Evolutionary conservation across 352 stramenopile species (phyloP), one percentile per base, ranked within the genome.

Genomic region (Globisporangium lucens): DNA sequence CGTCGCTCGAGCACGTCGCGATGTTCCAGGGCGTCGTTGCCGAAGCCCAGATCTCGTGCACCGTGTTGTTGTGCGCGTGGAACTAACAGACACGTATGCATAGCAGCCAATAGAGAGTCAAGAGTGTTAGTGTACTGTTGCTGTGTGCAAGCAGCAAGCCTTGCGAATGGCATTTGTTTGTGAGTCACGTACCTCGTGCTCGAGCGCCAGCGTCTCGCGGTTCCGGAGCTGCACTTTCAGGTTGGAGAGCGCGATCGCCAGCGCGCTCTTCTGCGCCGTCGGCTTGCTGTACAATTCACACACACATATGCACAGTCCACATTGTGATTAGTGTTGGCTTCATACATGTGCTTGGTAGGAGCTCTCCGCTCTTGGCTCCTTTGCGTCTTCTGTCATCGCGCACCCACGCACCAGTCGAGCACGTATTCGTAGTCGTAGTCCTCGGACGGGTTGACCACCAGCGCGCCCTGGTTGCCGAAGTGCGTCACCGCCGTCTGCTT

Each of bases 341-440:
- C 29, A 33, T 33, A 33, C 29, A 0, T 33, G 29, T 33, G 29
- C 0, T 2, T 33, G 29, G 2, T 33, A 4, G 29, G 29, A 33
- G 29, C 29, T 33, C 29, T 35, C 3, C 9, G 55, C 24, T 6
- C 17, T 41, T 17, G 35, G 17, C 0, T 33, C 7, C 15, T 13
- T 17, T 43, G 13, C 1, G 35, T 38, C 9, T 12, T 4, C 29
- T 33, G 35, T 38, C 35, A 47, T 47, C 13, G 2, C 12, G 0
- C 13, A 47, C 12, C 12, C 15, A 70, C 69, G 49, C 58, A 89
- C 83, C 78, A 90, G 68, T 94, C 85, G 27, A 95, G 63, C 29
- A 95, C 74, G 72, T 94, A 95, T 73, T 93, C 84, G 64, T 93
- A 95, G 71, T 95, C 86, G n/a, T 90, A 92, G 41, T 89, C 80